Base-by-base conservation (phyloP, 2,329 filamentous ascomycete species). In the Simplicillium aogashimaense region DNA sequence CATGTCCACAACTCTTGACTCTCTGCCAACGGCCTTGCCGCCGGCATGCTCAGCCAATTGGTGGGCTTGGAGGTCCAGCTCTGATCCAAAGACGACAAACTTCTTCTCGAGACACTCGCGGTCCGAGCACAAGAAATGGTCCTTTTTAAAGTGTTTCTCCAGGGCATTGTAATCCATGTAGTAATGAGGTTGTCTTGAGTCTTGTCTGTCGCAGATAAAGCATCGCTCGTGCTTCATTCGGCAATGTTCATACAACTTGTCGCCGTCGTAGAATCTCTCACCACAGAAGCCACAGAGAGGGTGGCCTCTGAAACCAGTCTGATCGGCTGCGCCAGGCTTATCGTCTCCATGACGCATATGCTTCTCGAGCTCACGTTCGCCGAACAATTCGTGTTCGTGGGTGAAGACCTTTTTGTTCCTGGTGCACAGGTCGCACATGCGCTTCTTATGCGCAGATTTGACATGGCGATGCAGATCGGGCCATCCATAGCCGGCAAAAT, bases 321-420 rank as follows among this genome's bases (percentile, higher is more conserved):
- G 92, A 52, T 95, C 86, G 30, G 84, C 70, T 0, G 89, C 83
- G 29, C 92, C 90, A 4, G 90, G 89, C 47, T 83, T 83, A 57
- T 97, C 86, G 54, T 98, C 92, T 43, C 92, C 92, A 47, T 83
- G 79, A 46, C 78, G 84, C 73, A 97, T 94, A 59, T 98, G 92
- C 53, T 78, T 84, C 50, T 85, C 80, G 37, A 97, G 69, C 50
- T 90, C 86, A 47, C 81, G 76, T 45, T 79, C 74, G 1, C 85
- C 83, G 59, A 95, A 97, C 1, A 98, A 72, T 47, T 94, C 86
- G 57, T 98, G 92, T 62, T 98, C 92, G 63, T 98, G 92, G 1
- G 92, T 95, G 53, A 98, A 98, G 29, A 95, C 88, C 56, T 95
- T 95, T 65, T 98, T 98, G 67, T 95, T 89, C 44, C 88, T 72